phyloP scores from a whole-genome alignment of 192 early-diverging fungal species.

The Lobosporangium transversale region DNA sequence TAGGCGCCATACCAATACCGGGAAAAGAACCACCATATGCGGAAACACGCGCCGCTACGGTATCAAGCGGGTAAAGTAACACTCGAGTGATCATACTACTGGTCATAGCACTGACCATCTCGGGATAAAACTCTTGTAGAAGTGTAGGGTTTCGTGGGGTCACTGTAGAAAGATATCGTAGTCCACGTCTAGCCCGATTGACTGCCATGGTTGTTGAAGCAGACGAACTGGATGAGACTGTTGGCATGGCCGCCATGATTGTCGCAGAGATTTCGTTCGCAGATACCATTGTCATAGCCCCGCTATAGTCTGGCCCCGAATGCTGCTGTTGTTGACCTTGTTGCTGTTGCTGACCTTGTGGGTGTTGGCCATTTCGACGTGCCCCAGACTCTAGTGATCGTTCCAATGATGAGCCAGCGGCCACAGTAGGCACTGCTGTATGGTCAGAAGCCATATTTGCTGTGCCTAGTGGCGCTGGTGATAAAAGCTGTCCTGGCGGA shows the following conservation, averaged over 20 bases:
- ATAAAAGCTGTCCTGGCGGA: conserved; percentile 9
- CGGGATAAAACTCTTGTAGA: conserved; percentile 60
- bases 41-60: conserved; percentile 56
- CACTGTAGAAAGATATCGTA: conserved; percentile 32
- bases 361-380: not conserved
- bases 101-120: conserved; percentile 59
- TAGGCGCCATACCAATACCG: conserved; percentile 32
- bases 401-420: not conserved
- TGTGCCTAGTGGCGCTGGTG: conserved; percentile 6
- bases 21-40: conserved; percentile 55
- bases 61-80: conserved; percentile 59
- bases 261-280: conserved; percentile 47
- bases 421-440: not conserved
- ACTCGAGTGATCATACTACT: conserved; percentile 58
- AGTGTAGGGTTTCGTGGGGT: conserved; percentile 38
- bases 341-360: conserved; percentile 9
- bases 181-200: conserved; percentile 28
- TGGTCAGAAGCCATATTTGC: not conserved
- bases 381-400: not conserved
- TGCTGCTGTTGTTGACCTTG: conserved; percentile 12
- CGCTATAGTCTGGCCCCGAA: not conserved
- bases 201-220: conserved; percentile 20
- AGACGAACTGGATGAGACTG: conserved; percentile 23
- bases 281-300: conserved; percentile 25
- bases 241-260: conserved; percentile 50